phyloP scores from a whole-genome alignment of 495 filamentous ascomycete species.

The Terfezia claveryi region DNA sequence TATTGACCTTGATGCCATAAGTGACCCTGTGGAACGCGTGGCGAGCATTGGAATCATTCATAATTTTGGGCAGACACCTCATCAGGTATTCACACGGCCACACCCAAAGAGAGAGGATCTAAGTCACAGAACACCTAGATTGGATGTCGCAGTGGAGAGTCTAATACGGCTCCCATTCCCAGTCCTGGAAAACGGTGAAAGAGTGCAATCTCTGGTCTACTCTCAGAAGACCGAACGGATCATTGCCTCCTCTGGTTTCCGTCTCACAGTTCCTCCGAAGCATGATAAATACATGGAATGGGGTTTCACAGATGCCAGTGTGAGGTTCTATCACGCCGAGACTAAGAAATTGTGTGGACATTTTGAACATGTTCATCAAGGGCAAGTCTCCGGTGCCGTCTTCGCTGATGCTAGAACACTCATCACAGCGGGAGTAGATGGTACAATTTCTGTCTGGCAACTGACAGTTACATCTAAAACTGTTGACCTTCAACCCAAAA shows the following conservation, averaged over 20 bases:
- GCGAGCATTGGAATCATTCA: constrained; percentile 90
- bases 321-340: constrained; percentile 70
- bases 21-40: constrained; percentile 60
- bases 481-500: constrained; percentile 60
- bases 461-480: constrained; percentile 37
- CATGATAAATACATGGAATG: constrained; percentile 89
- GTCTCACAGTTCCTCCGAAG: constrained; percentile 63
- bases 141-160: constrained; percentile 52
- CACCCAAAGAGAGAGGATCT: constrained; percentile 53
- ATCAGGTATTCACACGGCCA: constrained; percentile 69
- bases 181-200: constrained; percentile 59
- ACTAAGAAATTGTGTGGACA: constrained; percentile 56
- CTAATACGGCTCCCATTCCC: constrained; percentile 64
- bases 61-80: constrained; percentile 93
- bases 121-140: constrained; percentile 34
- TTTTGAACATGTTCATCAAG: constrained; percentile 81
- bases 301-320: constrained; percentile 82
- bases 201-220: constrained; percentile 59
- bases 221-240: constrained; percentile 58
- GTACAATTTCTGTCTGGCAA: constrained; percentile 66
- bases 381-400: constrained; percentile 55
- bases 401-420: constrained; percentile 80
- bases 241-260: constrained; percentile 59
- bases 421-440: constrained; percentile 77
- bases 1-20: constrained; percentile 75